Conservation (phyloP, 768 basidiomycete species). For the Suillus sp. region DNA sequence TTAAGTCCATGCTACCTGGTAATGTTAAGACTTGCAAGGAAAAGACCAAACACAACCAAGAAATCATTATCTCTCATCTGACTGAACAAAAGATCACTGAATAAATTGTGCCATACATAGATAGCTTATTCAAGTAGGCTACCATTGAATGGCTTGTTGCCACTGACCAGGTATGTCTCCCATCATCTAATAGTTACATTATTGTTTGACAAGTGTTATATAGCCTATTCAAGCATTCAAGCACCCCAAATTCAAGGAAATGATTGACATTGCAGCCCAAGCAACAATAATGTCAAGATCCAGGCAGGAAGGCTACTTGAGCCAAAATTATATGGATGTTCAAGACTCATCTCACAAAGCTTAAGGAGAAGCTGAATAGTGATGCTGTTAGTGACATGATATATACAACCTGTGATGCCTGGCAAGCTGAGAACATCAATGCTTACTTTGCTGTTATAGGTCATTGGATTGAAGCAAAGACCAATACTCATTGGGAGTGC, state of each 20-base stretch:
- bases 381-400: slow-evolving; percentile 24
- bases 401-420: slow-evolving; percentile 41
- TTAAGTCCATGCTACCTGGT: not conserved
- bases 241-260: no score
- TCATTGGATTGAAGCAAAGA: slow-evolving; percentile 6
- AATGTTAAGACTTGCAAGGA: slow-evolving; percentile 25
- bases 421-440: slow-evolving; percentile 42
- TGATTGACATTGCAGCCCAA: no score
- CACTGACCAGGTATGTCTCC: slow-evolving; percentile 46
- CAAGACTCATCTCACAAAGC: not conserved
- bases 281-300: not conserved
- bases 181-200: no score
- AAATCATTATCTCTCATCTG: slow-evolving; percentile 13
- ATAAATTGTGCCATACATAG: slow-evolving; percentile 29
- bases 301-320: not conserved
- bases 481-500: slow-evolving; percentile 27
- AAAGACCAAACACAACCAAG: no score
- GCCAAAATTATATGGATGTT: not conserved
- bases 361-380: not conserved
- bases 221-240: no score
- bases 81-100: slow-evolving; percentile 18
- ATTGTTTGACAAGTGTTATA: no score
- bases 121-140: slow-evolving; percentile 19
- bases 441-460: slow-evolving; percentile 43
- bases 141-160: slow-evolving; percentile 41